Base-by-base conservation (phyloP, 768 basidiomycete genomes). In the Cubamyces sp. region DNA sequence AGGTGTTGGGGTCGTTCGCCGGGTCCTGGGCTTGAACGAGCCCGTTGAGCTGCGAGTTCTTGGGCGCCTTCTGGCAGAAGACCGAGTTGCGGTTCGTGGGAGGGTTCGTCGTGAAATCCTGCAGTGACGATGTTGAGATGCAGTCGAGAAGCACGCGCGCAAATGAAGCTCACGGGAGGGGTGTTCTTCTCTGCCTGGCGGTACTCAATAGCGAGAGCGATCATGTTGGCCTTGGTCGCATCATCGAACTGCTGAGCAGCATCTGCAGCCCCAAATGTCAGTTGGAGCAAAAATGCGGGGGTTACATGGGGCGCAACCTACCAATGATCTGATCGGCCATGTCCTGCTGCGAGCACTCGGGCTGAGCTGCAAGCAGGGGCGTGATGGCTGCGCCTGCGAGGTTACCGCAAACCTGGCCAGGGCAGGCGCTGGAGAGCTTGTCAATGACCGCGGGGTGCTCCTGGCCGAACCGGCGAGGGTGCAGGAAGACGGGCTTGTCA, bases 171-270 rank as follows among this genome's bases (percentile, higher is more conserved):
- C 65, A 82, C 83, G 41, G 83, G 83, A 66, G 82, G 82, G 0
- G 84, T 84, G 70, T 86, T 85, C 76, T 84, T 86, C 75, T 85
- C 85, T 0, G 71, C 77, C 64, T 84, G 81, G 48, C 84, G 81
- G 68, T 83, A 84, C 68, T 83, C 79, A 11, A 76, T 64, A 16
- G 84, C 85, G 48, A 84, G 73, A 11, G 77, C 75, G 58, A 85
- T 76, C 83, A 85, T 84, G 52, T 76, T 80, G 5, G 75, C 74
- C 60, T 81, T 79, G 2, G 82, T 84, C 8, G 78, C 73, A 34
- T 72, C 77, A 64, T 84, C 80, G 57, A 85, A 84, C 62, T 84
- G 80, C 65, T 73, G 77, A 67, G 79, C 79, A 2, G 81, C 81
- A 70, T 85, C 84, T 85, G 41, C 43, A 19, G 7, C 5, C 2